A percentile compares a stretch with the other conserved stretches of the same genome.
phyloP scores from a whole-genome alignment of 1,284 basidiomycete genomes.

The Apiotrichum gamsii region DNA sequence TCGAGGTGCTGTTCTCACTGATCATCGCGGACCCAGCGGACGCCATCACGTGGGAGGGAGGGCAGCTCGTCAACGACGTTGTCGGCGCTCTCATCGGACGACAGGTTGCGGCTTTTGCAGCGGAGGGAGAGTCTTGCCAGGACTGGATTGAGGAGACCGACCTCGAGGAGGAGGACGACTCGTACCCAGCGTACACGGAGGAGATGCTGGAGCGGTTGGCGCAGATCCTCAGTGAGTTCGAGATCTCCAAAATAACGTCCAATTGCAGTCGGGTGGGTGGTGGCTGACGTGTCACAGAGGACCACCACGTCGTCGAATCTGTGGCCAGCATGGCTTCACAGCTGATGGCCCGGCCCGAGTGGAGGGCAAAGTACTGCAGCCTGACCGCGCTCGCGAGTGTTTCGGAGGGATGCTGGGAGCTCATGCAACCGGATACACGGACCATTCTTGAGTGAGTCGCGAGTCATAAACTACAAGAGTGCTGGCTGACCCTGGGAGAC shows the following conservation, averaged over 20 bases:
- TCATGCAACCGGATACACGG: slow-evolving; percentile 5
- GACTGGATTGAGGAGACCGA: slow-evolving; percentile 64
- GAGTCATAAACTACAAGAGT: too few species aligned
- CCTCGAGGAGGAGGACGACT: slow-evolving; percentile 64
- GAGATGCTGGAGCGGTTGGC: slow-evolving; percentile 69
- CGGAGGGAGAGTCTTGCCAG: slow-evolving; percentile 53
- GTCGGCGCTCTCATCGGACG: slow-evolving; percentile 31
- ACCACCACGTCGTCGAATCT: slow-evolving; percentile 61
- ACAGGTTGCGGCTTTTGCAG: slow-evolving; percentile 27
- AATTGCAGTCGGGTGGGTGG: too few species aligned
- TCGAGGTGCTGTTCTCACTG: slow-evolving; percentile 39
- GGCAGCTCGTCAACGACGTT: slow-evolving; percentile 26
- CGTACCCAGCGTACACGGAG: slow-evolving; percentile 66
- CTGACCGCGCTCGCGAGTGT: slow-evolving; percentile 53
- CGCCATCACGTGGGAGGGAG: slow-evolving; percentile 25
- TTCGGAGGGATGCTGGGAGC: slow-evolving; percentile 28
- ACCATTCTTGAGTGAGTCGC: slow-evolving; percentile 8
- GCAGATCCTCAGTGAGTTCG: slow-evolving; percentile 59
- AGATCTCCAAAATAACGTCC: too few species aligned
- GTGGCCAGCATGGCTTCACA: slow-evolving; percentile 71
- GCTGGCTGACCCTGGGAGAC: slow-evolving; percentile 59
- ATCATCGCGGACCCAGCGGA: slow-evolving; percentile 26
- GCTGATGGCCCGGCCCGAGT: slow-evolving; percentile 64
- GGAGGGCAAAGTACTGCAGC: slow-evolving; percentile 71
- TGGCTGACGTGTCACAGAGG: too few species aligned